Evolutionary conservation across 164 flowering plant genomes (phyloP).

Genomic region (Dillenia turbinata): DNA sequence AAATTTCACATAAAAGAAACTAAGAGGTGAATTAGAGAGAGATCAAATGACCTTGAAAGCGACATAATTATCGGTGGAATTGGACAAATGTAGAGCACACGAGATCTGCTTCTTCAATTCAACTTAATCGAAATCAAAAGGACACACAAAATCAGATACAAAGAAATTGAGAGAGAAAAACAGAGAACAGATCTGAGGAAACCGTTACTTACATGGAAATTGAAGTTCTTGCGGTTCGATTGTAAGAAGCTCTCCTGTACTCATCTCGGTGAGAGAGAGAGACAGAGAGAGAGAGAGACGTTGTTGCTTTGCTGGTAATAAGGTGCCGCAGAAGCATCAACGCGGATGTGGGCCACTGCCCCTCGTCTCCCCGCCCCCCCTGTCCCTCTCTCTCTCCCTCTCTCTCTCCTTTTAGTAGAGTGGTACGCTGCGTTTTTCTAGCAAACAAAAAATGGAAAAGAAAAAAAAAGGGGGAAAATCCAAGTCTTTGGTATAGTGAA

Average conservation of each 20-base stretch:
- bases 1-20: background rate
- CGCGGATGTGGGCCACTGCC: too few species aligned
- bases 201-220: constrained; percentile 29
- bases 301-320: too few species aligned
- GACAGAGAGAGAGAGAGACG: background rate
- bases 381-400: too few species aligned
- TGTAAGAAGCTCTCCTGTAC: constrained; percentile 26
- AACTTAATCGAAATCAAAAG: constrained; percentile 21
- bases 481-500: too few species aligned
- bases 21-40: background rate
- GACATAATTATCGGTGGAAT: constrained; percentile 40
- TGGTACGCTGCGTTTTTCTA: too few species aligned
- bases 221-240: constrained; percentile 50
- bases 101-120: constrained; percentile 58
- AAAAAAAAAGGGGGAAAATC: too few species aligned
- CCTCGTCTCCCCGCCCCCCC: too few species aligned
- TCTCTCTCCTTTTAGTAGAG: too few species aligned
- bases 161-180: background rate
- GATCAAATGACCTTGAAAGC: constrained; percentile 45
- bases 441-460: too few species aligned
- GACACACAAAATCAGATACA: too few species aligned
- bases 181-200: constrained; percentile 11
- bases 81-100: constrained; percentile 36
- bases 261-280: background rate
- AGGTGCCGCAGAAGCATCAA: too few species aligned